Evolutionary conservation across 2,329 filamentous ascomycete species (phyloP), one percentile per base, ranked within the genome.

Genomic region (Sclerotiophoma versabilis): DNA sequence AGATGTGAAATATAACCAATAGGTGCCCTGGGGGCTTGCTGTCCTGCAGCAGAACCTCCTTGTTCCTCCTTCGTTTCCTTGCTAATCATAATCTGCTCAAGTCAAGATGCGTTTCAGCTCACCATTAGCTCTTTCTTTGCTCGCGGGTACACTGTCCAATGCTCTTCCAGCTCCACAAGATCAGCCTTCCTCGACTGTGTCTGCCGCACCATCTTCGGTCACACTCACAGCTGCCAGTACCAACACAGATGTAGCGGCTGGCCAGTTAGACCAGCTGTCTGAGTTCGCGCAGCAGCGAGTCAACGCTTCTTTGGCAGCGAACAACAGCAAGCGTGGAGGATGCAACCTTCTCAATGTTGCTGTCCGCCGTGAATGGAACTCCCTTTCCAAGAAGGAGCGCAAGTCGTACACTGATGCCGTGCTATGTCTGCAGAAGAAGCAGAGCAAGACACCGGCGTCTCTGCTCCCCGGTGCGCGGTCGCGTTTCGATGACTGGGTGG

Each of bases 401-500:
- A 73, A 70, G 50, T 54, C 66, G 2, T 76, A 76, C 52, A 75
- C 69, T 30, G 49, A 65, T n/a, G 74, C 74, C 8, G 73, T 76
- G 5, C 60, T 73, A 25, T 76, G 74, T 48, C 52, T 76, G 4
- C 60, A 65, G 10, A 59, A 56, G 10, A 71, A 70, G 57, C 60
- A 64, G 9, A 47, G 64, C 7, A 70, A 69, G 27, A 74, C 70
- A 1, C 70, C 70, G 7, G 56, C 58, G 1, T 57, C 57, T 2
- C 23, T 66, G 7, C 62, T 68, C 2, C 60, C 73, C 4, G 74
- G 73, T 46, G 72, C 65, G 1, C 66, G 64, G 32, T 69, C 64
- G 26, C 64, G 74, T 10, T 74, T 71, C 44, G 74, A 76, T 50
- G 73, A 75, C 44, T 75, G 72, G 49, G 70, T 75, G 3, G 72